Evolutionary conservation across 306 rosid genomes (phyloP), one percentile per base, ranked within the genome.

Genomic region (Cyclanthera cordifolia): DNA sequence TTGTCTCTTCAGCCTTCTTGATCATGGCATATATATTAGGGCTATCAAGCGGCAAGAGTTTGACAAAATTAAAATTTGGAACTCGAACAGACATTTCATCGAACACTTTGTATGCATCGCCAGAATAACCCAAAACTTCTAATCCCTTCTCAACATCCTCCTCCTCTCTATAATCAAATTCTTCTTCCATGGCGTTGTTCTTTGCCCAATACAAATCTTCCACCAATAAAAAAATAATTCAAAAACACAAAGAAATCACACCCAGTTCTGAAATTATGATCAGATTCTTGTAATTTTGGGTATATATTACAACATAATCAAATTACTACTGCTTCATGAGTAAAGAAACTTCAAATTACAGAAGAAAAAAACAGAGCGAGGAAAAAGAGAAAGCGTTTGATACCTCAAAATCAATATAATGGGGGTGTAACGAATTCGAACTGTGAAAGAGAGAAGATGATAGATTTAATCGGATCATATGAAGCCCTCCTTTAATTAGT

Each of bases 11-110:
- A 6, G 71, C 67, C 51, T 53, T 27, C 55, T 53, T 34, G 43
- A 76, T 71, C 51, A 50, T 54, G 45, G 72, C 48, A 30, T 53
- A 52, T 19, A 54, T 28, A 4, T 32, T 43, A 14, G 61, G 17
- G 17, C 32, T 59, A 23, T 75, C 69, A 46, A 47, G 5, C 28
- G 78, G 58, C 67, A 56, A 21, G 23, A 51, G n/a, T 27, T 72
- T 65, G 53, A 48, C 76, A 47, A 72, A 77, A 34, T 55, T 72
- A 75, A 66, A 75, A 1, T 34, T 59, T 8, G 30, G 75, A 51
- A 59, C 43, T 59, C 50, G 5, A 8, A 6, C 50, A n/a, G 48
- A 64, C 73, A 30, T 70, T 25, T 50, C 53, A 49, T 68, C 59
- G 15, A 68, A 28, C 72, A 68, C 12, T 68, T 49, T 28, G 46